A percentile compares a stretch with the other conserved stretches of the same genome.
phyloP scores from a whole-genome alignment of 2,329 filamentous ascomycete genomes.

The Colletotrichum spinosum region DNA sequence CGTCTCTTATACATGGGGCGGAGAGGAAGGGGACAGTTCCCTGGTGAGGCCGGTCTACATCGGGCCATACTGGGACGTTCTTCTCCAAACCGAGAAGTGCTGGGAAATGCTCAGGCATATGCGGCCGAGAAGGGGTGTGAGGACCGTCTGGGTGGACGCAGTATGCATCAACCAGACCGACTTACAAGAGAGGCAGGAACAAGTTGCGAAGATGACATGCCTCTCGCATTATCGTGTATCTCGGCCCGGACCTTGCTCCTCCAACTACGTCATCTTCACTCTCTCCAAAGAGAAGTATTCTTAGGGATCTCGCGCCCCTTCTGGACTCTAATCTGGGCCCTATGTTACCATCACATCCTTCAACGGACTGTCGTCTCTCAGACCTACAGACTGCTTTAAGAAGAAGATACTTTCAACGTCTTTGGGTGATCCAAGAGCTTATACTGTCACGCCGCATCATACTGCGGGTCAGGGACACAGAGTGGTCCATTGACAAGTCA shows the following conservation, averaged over 20 bases:
- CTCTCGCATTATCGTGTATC: slow-evolving; percentile 38
- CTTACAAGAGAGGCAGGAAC: slow-evolving; percentile 37
- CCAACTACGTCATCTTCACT: neutral
- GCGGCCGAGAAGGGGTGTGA: slow-evolving; percentile 19
- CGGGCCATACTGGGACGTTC: slow-evolving; percentile 43
- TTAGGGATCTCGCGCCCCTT: neutral
- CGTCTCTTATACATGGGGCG: slow-evolving; percentile 12
- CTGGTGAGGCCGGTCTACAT: slow-evolving; percentile 8
- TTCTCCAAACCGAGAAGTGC: slow-evolving; percentile 45
- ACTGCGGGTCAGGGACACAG: neutral
- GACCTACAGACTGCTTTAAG: neutral
- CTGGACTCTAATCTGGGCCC: too few species aligned
- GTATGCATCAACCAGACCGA: slow-evolving; percentile 43
- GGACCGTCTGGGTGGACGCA: slow-evolving; percentile 42
- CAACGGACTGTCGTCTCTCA: too few species aligned
- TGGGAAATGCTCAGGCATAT: slow-evolving; percentile 40
- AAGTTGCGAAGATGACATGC: slow-evolving; percentile 43
- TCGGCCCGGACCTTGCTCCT: slow-evolving; percentile 24
- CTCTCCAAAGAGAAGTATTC: neutral
- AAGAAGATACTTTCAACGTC: slow-evolving; percentile 14
- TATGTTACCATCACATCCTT: too few species aligned
- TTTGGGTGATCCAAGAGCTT: slow-evolving; percentile 18
- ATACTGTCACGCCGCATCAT: neutral
- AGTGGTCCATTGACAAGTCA: neutral
- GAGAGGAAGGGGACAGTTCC: neutral